A percentile compares a stretch with the other conserved stretches of the same genome.
phyloP scores from a whole-genome alignment of 306 rosid species.

The Hippophae gyantsensis region DNA sequence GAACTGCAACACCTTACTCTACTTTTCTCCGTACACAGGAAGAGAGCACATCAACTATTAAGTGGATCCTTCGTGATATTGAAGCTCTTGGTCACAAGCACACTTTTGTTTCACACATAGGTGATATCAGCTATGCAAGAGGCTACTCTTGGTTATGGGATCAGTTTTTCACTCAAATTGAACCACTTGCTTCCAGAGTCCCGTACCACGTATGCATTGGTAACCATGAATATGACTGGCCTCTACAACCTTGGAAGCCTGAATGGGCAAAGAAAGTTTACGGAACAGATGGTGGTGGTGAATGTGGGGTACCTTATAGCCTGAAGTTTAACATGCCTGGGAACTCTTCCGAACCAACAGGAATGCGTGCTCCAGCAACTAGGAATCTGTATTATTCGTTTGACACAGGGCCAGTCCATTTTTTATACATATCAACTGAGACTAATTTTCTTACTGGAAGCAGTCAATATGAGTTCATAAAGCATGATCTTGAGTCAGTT shows the following conservation, averaged over 20 bases:
- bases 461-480: conserved; percentile 58
- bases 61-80: conserved; percentile 84
- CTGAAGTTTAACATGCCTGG: conserved; percentile 90
- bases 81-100: conserved; percentile 79
- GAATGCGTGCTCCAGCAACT: conserved; percentile 52
- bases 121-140: conserved; percentile 91
- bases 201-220: conserved; percentile 94
- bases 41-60: conserved; percentile 70
- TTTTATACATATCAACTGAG: conserved; percentile 74
- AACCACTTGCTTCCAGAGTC: conserved; percentile 61
- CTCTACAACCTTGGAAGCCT: conserved; percentile 77
- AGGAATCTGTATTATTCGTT: conserved; percentile 79
- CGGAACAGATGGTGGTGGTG: conserved; percentile 90
- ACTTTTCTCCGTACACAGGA: conserved; percentile 75
- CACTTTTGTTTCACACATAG: conserved; percentile 78
- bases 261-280: conserved; percentile 51
- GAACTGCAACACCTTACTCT: conserved; percentile 57
- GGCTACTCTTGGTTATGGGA: conserved; percentile 94
- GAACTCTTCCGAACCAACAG: conserved; percentile 70
- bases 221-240: conserved; percentile 87
- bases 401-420: conserved; percentile 71
- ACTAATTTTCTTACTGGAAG: conserved; percentile 78
- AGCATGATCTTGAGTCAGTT: conserved; percentile 69
- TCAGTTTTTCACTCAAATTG: conserved; percentile 62
- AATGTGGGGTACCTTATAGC: conserved; percentile 91